Conservation (phyloP, 2,329 filamentous ascomycete genomes). For the Talaromyces sp. region DNA sequence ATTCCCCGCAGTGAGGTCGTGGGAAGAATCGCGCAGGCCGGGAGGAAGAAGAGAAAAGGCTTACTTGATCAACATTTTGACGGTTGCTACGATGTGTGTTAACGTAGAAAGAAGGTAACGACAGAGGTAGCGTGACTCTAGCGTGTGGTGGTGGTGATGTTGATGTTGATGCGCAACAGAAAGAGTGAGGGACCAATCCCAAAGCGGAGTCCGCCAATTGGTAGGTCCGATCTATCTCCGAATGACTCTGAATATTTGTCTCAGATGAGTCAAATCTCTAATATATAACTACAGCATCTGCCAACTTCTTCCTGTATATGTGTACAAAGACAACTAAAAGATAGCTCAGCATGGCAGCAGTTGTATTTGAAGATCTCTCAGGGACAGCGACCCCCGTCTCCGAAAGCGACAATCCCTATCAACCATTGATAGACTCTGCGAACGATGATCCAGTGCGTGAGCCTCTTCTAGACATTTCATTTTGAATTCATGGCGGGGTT, state of each 20-base stretch:
- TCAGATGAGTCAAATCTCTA: neutral
- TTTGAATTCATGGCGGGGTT: neutral
- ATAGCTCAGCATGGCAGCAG: slow-evolving; percentile 25
- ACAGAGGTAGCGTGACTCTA: neutral
- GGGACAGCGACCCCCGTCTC: slow-evolving; percentile 30
- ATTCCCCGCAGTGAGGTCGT: slow-evolving; percentile 12
- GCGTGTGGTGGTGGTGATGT: neutral
- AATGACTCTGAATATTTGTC: neutral
- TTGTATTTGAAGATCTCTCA: slow-evolving; percentile 36
- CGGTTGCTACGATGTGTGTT: neutral
- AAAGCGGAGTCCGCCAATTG: neutral
- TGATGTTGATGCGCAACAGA: neutral
- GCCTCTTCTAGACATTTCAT: neutral
- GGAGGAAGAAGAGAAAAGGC: slow-evolving; percentile 17
- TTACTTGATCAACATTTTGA: slow-evolving; percentile 54
- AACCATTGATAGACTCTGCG: slow-evolving; percentile 67
- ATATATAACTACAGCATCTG: neutral
- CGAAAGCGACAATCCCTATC: slow-evolving; percentile 65
- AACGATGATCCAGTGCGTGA: slow-evolving; percentile 62
- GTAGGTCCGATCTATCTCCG: neutral
- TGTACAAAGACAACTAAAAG: neutral
- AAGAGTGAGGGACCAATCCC: neutral
- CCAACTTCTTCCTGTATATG: neutral
- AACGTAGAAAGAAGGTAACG: neutral
- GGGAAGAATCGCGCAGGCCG: neutral